phyloP scores from a whole-genome alignment of 495 filamentous ascomycete genomes.

The Massariosphaeria phaeospora region DNA sequence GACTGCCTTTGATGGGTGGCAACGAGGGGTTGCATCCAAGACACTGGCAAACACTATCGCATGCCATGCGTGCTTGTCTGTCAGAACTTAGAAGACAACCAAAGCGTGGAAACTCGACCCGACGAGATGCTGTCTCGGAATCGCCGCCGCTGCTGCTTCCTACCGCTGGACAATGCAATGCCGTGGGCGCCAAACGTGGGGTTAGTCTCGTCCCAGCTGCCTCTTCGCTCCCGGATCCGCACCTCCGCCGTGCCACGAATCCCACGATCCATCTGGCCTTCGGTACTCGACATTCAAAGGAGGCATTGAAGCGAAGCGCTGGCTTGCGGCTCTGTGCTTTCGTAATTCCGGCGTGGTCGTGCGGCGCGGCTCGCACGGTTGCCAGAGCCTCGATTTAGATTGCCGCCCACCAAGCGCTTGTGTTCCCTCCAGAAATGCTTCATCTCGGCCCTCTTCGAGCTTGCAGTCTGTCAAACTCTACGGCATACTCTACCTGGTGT shows the following conservation, averaged over 20 bases:
- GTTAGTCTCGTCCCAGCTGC: neutral
- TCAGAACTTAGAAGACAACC: conserved; percentile 9
- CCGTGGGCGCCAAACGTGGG: neutral
- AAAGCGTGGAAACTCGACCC: no score
- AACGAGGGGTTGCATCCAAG: neutral
- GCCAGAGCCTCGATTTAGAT: conserved; percentile 7
- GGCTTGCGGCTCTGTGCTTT: conserved; percentile 29
- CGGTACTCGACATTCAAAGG: neutral
- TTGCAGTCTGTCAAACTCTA: neutral
- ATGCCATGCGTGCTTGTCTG: neutral
- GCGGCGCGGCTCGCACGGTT: conserved; percentile 19
- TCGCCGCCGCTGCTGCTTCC: conserved; percentile 6
- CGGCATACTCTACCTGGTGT: neutral
- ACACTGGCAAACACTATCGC: neutral
- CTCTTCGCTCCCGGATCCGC: neutral
- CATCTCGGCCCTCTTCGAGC: neutral
- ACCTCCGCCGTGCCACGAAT: conserved; percentile 4
- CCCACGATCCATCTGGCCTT: neutral
- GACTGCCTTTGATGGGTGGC: no score
- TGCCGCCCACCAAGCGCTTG: conserved; percentile 25
- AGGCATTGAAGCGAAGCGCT: conserved; percentile 17
- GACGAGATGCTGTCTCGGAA: conserved; percentile 16
- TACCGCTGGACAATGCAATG: neutral
- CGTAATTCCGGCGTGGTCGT: conserved; percentile 1
- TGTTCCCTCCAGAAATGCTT: neutral